Base-by-base conservation (phyloP, 78 protist species). In the Cavenderia fasciculata region DNA sequence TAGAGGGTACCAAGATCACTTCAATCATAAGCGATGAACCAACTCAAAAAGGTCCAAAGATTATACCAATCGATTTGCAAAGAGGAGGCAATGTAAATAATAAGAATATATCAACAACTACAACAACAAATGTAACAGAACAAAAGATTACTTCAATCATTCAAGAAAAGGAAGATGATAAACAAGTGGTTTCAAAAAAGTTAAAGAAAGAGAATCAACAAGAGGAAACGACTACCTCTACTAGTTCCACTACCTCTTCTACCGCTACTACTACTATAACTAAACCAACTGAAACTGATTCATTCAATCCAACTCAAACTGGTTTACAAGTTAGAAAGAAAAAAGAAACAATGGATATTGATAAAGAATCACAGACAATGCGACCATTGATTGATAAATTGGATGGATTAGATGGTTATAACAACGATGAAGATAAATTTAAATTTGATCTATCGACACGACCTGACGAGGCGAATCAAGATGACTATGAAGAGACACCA, bases 401-500 rank as follows among this genome's bases (percentile, higher is more conserved):
- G 19, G 68, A 68, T 14, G 94, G 90, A 46, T 38, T 75, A 5
- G 94, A 91, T 36, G 5, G 21, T 10, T 43, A 40, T 54, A 49
- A 29, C 4, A 29, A 59, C 23, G 94, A 91, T n/a, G 49, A 36
- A 54, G 90, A 78, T 21, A 79, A 79, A 56, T 93, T 93, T 51
- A 86, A 76, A 29, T 54, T 33, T 29, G 95, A 93, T 71, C 21
- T 93, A 0, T 11, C n/a, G 3, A 59, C 68, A 34, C 59, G 92
- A 40, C 95, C 95, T 1, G 93, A 75, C 23, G 62, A 76, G 59
- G 31, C 85, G 19, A 41, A 59, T 36, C 51, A 68, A 29, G 75
- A 72, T 0, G 93, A 93, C 36, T 93, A 93, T 40, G 66, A 75
- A 2, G 76, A 62, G 8, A 78, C 87, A 40, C 95, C 95, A 14